A percentile compares a stretch with the other conserved stretches of the same genome.
Evolutionary conservation across 78 protist species (phyloP).

Genomic region (Planoprotostelium fungivorum): DNA sequence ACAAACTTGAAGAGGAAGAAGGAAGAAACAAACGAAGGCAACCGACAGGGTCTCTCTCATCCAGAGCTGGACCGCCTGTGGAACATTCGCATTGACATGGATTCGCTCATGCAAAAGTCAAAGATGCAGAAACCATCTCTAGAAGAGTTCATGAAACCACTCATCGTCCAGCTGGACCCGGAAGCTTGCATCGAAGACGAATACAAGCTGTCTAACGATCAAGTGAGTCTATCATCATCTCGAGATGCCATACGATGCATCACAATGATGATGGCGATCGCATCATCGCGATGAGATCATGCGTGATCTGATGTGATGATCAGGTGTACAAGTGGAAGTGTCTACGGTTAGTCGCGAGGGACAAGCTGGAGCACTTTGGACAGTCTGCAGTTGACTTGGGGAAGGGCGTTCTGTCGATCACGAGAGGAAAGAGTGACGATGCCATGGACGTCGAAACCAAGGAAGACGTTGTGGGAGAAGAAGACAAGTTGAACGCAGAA

Average conservation of each 20-base stretch:
- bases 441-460: too few species aligned
- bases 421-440: too few species aligned
- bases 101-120: not conserved
- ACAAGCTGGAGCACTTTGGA: not conserved
- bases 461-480: too few species aligned
- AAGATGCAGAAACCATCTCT: not conserved
- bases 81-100: not conserved
- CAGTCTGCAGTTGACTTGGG: too few species aligned
- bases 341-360: not conserved
- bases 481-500: too few species aligned
- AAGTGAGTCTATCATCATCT: too few species aligned
- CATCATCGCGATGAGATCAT: not conserved
- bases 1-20: not conserved
- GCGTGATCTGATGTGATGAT: not conserved
- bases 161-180: not conserved
- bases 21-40: not conserved
- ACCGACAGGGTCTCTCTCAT: not conserved
- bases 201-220: not conserved
- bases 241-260: too few species aligned
- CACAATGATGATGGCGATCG: too few species aligned
- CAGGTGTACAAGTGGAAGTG: not conserved
- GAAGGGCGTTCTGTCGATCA: too few species aligned
- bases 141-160: not conserved
- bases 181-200: not conserved
- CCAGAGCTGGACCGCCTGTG: not conserved